Evolutionary conservation across 805 yeast species (phyloP), one percentile per base, ranked within the genome.

Genomic region (Jamesozyma jinghongensis): DNA sequence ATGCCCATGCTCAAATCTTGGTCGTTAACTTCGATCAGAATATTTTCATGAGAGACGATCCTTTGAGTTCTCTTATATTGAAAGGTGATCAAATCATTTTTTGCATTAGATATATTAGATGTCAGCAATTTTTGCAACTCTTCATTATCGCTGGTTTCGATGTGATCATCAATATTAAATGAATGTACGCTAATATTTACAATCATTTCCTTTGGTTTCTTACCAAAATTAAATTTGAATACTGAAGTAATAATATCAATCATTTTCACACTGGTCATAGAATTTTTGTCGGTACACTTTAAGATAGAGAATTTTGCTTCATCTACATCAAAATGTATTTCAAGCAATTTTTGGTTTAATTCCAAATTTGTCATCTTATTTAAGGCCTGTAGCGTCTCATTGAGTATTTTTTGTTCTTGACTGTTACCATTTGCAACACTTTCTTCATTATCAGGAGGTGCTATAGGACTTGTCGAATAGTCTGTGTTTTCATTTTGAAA

Each of bases 221-320:
- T 80, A 58, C 62, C 75, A 46, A 82, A 77, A n/a, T 66, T 65
- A 28, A 92, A 60, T 19, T 64, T 65, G 36, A 88, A 70, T 3
- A 74, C 65, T 36, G 82, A 82, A 16, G 95, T 83, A 17, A 80
- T 60, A 34, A 92, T 54, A 50, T 83, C 92, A 8, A 85, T 79
- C 35, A 92, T 68, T 1, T 79, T 77, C 38, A 76, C 82, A 5
- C 87, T 73, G 18, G 67, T 72, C 57, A 81, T 69, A 0, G 81
- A 70, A 3, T 68, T 63, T 11, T 74, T 76, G 53, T 81, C 74
- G 30, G 72, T 71, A 56, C 94, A 90, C 50, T 85, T 75, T 32
- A 73, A 72, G 16, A 88, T 58, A 0, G 86, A 69, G 19, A 87
- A 48, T 18, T 74, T 67, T 4, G 85, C 80, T 8, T 66, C 52